phyloP scores from a whole-genome alignment of 805 yeast species.

The Lipomyces chichibuensis region DNA sequence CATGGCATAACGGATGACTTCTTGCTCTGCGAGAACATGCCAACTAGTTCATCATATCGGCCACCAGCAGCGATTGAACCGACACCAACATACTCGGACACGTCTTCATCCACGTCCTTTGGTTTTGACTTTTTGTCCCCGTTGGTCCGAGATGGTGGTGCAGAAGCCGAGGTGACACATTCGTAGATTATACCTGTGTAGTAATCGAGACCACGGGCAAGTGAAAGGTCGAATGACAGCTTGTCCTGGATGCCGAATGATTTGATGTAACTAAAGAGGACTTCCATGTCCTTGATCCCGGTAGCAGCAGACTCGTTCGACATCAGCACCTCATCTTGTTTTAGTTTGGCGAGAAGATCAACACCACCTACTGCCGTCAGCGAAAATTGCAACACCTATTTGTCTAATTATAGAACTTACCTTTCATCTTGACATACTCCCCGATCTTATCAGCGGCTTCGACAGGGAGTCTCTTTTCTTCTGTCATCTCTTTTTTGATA shows the following conservation, averaged over 20 bases:
- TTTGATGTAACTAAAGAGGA: conserved; percentile 73
- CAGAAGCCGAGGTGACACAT: conserved; percentile 92
- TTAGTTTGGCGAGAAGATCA: conserved; percentile 56
- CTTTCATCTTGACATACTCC: conserved; percentile 82
- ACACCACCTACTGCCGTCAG: conserved; percentile 51
- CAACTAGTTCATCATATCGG: conserved; percentile 93
- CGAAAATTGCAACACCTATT: conserved; percentile 38
- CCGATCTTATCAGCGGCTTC: conserved; percentile 94
- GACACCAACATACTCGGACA: conserved; percentile 96
- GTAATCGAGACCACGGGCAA: conserved; percentile 97
- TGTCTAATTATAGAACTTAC: conserved; percentile 43
- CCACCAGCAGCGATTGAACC: conserved; percentile 99
- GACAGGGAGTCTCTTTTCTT: conserved; percentile 85
- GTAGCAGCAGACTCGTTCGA: conserved; percentile 71
- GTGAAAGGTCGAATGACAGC: conserved; percentile 85
- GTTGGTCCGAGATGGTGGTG: conserved; percentile 57
- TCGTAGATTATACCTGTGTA: conserved; percentile 97
- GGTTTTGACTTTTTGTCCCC: conserved; percentile 46
- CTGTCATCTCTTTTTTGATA: conserved; percentile 89
- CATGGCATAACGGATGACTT: conserved; percentile 84
- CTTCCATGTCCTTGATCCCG: conserved; percentile 80
- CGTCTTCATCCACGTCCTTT: conserved; percentile 57
- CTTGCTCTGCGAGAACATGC: conserved; percentile 88
- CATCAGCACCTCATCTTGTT: conserved; percentile 59
- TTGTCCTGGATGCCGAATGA: conserved; percentile 71